These are phyloP conservation scores for Cryptosporidium felis DNA, from an alignment of 169 alveolate species.

Conservation along the genomic window DNA sequence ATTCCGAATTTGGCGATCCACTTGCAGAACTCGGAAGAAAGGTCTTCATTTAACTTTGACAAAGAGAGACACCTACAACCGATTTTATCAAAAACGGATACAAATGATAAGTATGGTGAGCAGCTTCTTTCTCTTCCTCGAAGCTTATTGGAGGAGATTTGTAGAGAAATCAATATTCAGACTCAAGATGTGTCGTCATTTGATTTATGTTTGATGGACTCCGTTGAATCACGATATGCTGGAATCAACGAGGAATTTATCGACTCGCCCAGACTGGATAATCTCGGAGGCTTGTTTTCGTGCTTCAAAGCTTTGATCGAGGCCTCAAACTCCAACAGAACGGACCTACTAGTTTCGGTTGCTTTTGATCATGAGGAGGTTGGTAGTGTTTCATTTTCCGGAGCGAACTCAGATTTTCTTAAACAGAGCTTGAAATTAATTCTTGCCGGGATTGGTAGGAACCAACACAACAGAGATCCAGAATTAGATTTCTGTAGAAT, in stretches of 20 bases:
- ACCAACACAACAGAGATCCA: slow-evolving; percentile 34
- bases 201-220: slow-evolving; percentile 92
- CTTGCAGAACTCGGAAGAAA: slow-evolving; percentile 86
- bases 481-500: slow-evolving; percentile 75
- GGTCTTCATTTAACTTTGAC: slow-evolving; percentile 80
- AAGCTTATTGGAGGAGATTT: slow-evolving; percentile 69
- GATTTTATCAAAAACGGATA: slow-evolving; percentile 71
- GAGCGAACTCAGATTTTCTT: slow-evolving; percentile 88
- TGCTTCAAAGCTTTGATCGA: slow-evolving; percentile 85
- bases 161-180: slow-evolving; percentile 11
- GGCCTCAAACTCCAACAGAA: slow-evolving; percentile 73
- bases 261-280: slow-evolving; percentile 93
- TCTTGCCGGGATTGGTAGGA: slow-evolving; percentile 53
- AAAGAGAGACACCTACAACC: slow-evolving; percentile 91
- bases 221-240: slow-evolving; percentile 85
- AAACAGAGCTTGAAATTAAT: slow-evolving; percentile 78
- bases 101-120: slow-evolving; percentile 23
- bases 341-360: slow-evolving; percentile 74
- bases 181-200: slow-evolving; percentile 77
- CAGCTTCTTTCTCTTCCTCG: slow-evolving; percentile 38
- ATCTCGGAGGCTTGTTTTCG: slow-evolving; percentile 88
- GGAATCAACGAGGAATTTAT: slow-evolving; percentile 95
- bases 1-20: slow-evolving; percentile 95
- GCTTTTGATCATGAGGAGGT: slow-evolving; percentile 95
- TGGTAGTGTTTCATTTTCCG: slow-evolving; percentile 90